A percentile compares a stretch with the other conserved stretches of the same genome.
Evolutionary conservation across 1,284 basidiomycete genomes (phyloP).

Genomic region (Vanrija pseudolonga): DNA sequence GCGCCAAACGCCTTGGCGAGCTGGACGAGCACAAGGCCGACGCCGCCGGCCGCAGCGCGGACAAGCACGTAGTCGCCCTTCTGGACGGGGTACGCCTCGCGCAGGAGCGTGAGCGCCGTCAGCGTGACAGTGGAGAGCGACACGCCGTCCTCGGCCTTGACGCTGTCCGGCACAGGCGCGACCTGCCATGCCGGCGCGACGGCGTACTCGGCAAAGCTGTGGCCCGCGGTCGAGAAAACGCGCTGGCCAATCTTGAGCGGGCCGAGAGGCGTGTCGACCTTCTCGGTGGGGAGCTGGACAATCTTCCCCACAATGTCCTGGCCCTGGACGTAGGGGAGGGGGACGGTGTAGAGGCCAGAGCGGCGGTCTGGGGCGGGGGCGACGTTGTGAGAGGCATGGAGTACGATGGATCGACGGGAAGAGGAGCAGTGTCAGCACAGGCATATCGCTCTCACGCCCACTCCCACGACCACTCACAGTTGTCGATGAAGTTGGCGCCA

Average conservation of each 20-base stretch:
- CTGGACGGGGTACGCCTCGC: conserved; percentile 79
- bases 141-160: conserved; percentile 66
- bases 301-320: conserved; percentile 75
- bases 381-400: no score
- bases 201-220: conserved; percentile 71
- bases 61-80: conserved; percentile 56
- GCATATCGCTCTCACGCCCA: background rate
- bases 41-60: conserved; percentile 82
- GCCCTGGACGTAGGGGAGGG: conserved; percentile 72
- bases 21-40: conserved; percentile 55
- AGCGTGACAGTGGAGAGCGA: conserved; percentile 70
- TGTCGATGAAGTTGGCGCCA: conserved; percentile 74
- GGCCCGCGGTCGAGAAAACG: conserved; percentile 56
- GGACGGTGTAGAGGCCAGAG: conserved; percentile 52
- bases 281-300: conserved; percentile 61
- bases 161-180: conserved; percentile 51
- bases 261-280: conserved; percentile 49
- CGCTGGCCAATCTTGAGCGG: conserved; percentile 51
- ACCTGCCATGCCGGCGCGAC: conserved; percentile 63
- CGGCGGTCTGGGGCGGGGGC: conserved; percentile 43
- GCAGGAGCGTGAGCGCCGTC: conserved; percentile 73
- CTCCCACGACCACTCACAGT: conserved; percentile 32
- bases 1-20: conserved; percentile 61
- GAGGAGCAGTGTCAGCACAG: no score
- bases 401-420: no score